Percentiles rank a stretch among this genome's conserved stretches.
phyloP scores from a whole-genome alignment of 495 filamentous ascomycete species.

The Daldinia grandis region DNA sequence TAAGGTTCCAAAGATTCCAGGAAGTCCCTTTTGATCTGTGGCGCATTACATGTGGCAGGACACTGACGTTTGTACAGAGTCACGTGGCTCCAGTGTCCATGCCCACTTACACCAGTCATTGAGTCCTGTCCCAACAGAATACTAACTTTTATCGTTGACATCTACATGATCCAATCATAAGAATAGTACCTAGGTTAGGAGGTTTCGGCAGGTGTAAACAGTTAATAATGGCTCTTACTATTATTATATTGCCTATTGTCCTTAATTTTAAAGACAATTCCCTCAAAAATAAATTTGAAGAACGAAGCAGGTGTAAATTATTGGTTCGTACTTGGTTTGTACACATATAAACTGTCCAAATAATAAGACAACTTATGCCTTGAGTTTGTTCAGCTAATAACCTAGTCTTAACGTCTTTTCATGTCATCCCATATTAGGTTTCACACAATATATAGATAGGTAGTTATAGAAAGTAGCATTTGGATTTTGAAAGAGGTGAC shows the following conservation, averaged over 20 bases:
- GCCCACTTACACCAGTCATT: background rate
- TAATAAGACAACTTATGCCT: background rate
- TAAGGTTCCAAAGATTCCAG: too few relatives aligned
- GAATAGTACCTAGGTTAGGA: too few relatives aligned
- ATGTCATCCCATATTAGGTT: background rate
- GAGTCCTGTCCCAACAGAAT: background rate
- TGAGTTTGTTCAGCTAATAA: background rate
- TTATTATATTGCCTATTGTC: background rate
- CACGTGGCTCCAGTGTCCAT: background rate
- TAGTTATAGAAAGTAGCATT: background rate
- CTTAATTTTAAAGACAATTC: background rate
- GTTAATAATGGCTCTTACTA: background rate
- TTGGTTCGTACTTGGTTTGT: too few relatives aligned
- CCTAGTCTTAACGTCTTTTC: background rate
- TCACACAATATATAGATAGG: background rate
- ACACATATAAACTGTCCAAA: background rate
- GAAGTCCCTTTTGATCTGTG: conserved; percentile 7
- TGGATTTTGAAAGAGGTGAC: background rate
- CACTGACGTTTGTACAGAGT: background rate
- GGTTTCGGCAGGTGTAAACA: too few relatives aligned
- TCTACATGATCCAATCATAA: background rate
- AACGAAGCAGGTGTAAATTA: too few relatives aligned
- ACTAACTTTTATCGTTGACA: background rate
- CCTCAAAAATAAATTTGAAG: background rate
- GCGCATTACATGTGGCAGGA: conserved; percentile 10